phyloP scores from a whole-genome alignment of 208 protist genomes.

The Trypanosoma rangeli region DNA sequence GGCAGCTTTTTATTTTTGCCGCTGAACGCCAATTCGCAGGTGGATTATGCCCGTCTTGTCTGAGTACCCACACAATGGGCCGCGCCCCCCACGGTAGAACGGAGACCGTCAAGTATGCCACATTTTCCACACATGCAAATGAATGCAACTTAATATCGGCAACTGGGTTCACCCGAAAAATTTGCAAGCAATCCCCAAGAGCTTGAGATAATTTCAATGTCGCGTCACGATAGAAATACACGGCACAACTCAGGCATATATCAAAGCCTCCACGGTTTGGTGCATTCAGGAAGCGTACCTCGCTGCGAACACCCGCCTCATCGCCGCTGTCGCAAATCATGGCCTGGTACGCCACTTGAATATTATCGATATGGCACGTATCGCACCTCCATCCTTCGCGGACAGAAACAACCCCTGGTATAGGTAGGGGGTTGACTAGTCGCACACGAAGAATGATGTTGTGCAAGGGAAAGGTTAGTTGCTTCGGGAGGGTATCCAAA shows the following conservation, averaged over 20 bases:
- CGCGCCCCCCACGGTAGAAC: slow-evolving; percentile 52
- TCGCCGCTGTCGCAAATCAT: slow-evolving; percentile 55
- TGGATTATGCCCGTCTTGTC: slow-evolving; percentile 3
- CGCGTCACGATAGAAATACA: slow-evolving; percentile 48
- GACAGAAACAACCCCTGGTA: slow-evolving; percentile 39
- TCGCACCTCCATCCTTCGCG: slow-evolving; percentile 46
- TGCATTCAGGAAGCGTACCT: slow-evolving; percentile 35
- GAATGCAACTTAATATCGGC: slow-evolving; percentile 34
- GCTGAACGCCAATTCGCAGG: slow-evolving; percentile 19
- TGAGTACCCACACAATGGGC: slow-evolving; percentile 54
- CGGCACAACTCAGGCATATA: slow-evolving; percentile 64
- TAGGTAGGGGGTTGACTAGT: slow-evolving; percentile 51
- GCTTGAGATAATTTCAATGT: slow-evolving; percentile 22
- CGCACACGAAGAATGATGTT: slow-evolving; percentile 45
- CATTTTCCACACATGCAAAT: slow-evolving; percentile 20
- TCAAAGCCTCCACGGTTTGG: slow-evolving; percentile 50
- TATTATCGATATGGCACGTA: slow-evolving; percentile 43
- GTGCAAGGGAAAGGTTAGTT: slow-evolving; percentile 48
- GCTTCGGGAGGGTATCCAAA: slow-evolving; percentile 30
- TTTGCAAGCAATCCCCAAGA: slow-evolving; percentile 22
- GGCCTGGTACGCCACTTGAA: slow-evolving; percentile 50
- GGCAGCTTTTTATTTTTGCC: slow-evolving; percentile 10
- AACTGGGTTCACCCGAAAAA: slow-evolving; percentile 36
- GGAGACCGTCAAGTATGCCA: slow-evolving; percentile 25
- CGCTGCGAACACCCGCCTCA: slow-evolving; percentile 35